Evolutionary conservation across 2,329 filamentous ascomycete species (phyloP).

Genomic region (Pseudocercospora eumusae): DNA sequence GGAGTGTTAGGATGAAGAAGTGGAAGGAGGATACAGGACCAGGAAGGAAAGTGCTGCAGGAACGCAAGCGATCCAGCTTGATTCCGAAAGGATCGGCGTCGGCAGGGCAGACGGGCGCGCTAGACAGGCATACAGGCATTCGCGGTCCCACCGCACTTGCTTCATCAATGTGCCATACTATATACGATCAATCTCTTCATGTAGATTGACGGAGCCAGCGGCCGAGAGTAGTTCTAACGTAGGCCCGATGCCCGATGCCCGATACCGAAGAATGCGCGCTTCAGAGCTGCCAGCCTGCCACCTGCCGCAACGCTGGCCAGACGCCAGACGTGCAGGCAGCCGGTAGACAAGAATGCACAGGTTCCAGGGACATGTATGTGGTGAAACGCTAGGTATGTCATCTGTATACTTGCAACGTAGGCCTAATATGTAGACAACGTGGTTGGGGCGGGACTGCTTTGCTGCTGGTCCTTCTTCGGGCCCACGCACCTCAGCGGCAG

Average conservation of each 20-base stretch:
- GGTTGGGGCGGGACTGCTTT: conserved; percentile 5
- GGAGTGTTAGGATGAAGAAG: too few species aligned
- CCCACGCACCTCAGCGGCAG: neutral
- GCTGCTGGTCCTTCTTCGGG: conserved; percentile 13
- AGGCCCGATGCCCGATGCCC: too few species aligned
- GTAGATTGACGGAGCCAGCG: conserved; percentile 22
- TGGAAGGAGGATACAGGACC: too few species aligned
- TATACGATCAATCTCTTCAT: conserved; percentile 21
- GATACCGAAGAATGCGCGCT: neutral
- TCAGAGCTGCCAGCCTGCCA: neutral
- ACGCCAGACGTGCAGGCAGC: neutral
- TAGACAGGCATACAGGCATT: conserved; percentile 3
- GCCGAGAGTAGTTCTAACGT: neutral
- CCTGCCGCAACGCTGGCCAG: conserved; percentile 5
- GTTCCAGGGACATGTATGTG: too few species aligned
- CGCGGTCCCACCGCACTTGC: conserved; percentile 24
- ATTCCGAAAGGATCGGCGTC: conserved; percentile 7
- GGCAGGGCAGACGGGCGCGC: neutral
- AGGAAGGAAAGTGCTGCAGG: conserved; percentile 13
- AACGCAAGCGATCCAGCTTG: conserved; percentile 5
- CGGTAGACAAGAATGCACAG: conserved; percentile 4
- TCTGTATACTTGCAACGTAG: conserved; percentile 3
- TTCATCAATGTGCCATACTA: too few species aligned
- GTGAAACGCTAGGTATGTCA: conserved; percentile 13
- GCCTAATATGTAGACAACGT: conserved; percentile 4